Base-by-base conservation (phyloP, 768 basidiomycete genomes). In the Trichaptum fuscoviolaceum region DNA sequence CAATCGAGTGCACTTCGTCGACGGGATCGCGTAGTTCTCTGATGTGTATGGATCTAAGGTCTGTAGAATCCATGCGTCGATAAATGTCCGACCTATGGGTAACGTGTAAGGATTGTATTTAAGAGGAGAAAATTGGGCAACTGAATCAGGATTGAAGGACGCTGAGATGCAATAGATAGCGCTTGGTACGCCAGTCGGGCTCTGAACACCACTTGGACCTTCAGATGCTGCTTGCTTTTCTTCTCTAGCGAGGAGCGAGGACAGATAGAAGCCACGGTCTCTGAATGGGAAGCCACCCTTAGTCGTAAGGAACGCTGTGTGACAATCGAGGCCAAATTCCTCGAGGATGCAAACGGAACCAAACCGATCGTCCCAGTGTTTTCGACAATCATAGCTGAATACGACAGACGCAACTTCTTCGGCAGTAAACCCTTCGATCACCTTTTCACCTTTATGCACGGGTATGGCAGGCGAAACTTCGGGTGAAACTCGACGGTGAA, bases 21-120 rank as follows among this genome's bases (percentile, higher is more conserved):
- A 97, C 0, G 96, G 97, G 59, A 99, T 96, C 15, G 93, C 85
- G 73, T 95, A 96, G 69, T 93, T 94, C 76, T 96, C 95, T 67
- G 89, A 89, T 25, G 93, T 91, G 70, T 98, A 98, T 0, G 96
- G 95, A 73, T 99, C 96, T 61, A 99, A 84, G 3, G 96, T 98
- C 79, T 99, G 95, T 71, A 97, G 77, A 35, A 96, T 87, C 97
- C 97, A 99, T 1, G 92, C 96, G 72, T 98, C 95, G 7, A 99
- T 78, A 69, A 92, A 88, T 35, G 94, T 81, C 17, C 91, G 86
- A 1, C 95, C 96, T 18, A 92, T 80, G 0, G 93, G 92, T 9
- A 93, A 82, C 0, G 66, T 72, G 64, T 86, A 85, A 0, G 93
- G 81, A 75, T 99, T 98, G 75, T 92, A 90, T 73, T 92, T 94